Base-by-base conservation (phyloP, 345 rosid species). In the Pseudoturritis turrita region DNA sequence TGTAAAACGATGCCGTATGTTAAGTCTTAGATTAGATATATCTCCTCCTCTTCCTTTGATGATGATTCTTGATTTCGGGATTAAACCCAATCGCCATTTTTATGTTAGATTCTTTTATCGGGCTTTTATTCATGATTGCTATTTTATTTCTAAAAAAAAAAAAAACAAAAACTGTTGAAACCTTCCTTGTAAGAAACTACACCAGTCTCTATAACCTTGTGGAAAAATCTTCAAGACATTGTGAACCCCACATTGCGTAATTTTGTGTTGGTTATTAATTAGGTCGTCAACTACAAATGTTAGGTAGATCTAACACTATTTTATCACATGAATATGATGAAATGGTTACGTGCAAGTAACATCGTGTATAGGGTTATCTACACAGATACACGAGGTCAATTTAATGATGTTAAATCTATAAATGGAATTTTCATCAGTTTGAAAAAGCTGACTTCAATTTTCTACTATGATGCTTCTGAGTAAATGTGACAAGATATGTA, bases 1-100 rank as follows among this genome's bases (percentile, higher is more conserved):
- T 91, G 99, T 70, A 95, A 91, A 83, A 66, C 78, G 0, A 82
- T 79, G 31, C 86, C 92, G 6, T 61, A 10, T 28, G 43, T 3
- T 45, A 18, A 68, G 70, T n/a, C 74, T 53, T 75, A 75, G 70
- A 19, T 35, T 53, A 50, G 11, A 67, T 19, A 35, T 6, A 46
- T 15, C 23, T 39, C 44, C 62, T 50, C 46, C 23, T 39, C 44
- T 55, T 50, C 46, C 15, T 25, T 33, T 57, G 60, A 66, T 47
- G 53, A 39, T 66, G 65, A 49, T 37, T 56, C 44, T 28, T 65
- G 35, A 39, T 47, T 57, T 15, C 10, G 39, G 6, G 62, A 54
- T 45, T 64, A 50, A 23, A 58, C 50, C 49, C 18, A 51, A 29
- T 59, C 54, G 28, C 72, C 39, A 28, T 67, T 45, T 33, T 73